These are phyloP conservation scores for Aspergillus nomiae DNA, from an alignment of 2,329 filamentous ascomycete genomes.

Conservation along the genomic window DNA sequence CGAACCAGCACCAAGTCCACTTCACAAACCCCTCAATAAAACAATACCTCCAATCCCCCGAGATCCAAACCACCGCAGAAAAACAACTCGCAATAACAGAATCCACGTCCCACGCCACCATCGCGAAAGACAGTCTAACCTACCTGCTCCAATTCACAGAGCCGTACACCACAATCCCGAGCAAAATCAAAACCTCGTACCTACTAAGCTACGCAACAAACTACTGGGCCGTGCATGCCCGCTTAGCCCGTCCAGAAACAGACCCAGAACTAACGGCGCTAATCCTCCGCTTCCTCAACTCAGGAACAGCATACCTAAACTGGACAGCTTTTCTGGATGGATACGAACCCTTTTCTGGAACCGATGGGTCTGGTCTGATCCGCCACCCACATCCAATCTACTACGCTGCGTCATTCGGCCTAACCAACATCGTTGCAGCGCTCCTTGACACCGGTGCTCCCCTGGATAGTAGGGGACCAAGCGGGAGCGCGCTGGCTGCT, in stretches of 20 bases:
- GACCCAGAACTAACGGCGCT: background rate
- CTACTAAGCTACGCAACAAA: conserved; percentile 5
- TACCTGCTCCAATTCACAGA: conserved; percentile 3
- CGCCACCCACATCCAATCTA: background rate
- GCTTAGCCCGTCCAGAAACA: background rate
- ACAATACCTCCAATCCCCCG: background rate
- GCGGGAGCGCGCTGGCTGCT: conserved; percentile 1
- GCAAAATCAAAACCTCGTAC: background rate
- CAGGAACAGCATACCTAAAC: background rate
- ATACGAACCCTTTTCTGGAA: background rate
- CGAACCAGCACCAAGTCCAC: too few relatives aligned
- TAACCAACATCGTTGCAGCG: background rate
- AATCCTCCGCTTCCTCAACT: background rate
- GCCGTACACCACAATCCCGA: background rate
- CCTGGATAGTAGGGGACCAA: background rate
- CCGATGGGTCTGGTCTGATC: background rate
- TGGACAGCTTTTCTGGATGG: conserved; percentile 6
- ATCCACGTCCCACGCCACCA: background rate
- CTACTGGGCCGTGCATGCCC: conserved; percentile 6
- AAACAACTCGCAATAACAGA: background rate
- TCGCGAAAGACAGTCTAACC: background rate
- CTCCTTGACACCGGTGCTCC: background rate
- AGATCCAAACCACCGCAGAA: background rate
- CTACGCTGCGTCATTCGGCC: conserved; percentile 2
- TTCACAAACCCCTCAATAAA: background rate